phyloP scores from a whole-genome alignment of 495 filamentous ascomycete genomes.

The Penicillium maclennaniae region DNA sequence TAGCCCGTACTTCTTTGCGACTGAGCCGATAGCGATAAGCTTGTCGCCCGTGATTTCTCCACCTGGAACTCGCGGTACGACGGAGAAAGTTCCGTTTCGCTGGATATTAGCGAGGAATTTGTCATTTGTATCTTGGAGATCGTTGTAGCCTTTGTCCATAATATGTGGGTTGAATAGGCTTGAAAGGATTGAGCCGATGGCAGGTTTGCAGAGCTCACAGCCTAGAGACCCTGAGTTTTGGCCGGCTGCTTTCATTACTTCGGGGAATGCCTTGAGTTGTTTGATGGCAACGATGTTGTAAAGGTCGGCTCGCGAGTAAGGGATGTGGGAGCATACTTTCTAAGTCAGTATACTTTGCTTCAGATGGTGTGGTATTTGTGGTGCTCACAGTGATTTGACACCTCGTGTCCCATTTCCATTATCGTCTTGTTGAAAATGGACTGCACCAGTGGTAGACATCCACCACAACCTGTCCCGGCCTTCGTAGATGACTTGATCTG shows the following conservation, averaged over 20 bases:
- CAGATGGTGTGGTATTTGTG: neutral
- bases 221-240: constrained; percentile 72
- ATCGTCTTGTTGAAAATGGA: constrained; percentile 93
- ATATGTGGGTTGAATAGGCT: constrained; percentile 84
- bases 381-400: constrained; percentile 69
- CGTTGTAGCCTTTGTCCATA: constrained; percentile 69
- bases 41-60: constrained; percentile 93
- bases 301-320: constrained; percentile 80
- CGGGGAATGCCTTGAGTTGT: constrained; percentile 66
- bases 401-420: constrained; percentile 83
- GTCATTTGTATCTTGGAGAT: constrained; percentile 93
- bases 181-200: constrained; percentile 79
- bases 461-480: constrained; percentile 90
- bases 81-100: constrained; percentile 88
- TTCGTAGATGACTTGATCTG: constrained; percentile 94
- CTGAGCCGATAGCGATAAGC: constrained; percentile 80
- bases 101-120: constrained; percentile 92
- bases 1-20: constrained; percentile 83
- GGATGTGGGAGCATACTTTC: constrained; percentile 77
- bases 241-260: constrained; percentile 81
- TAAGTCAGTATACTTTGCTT: constrained; percentile 9
- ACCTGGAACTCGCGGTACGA: constrained; percentile 79
- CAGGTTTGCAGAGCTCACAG: constrained; percentile 90
- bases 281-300: constrained; percentile 89
- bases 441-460: constrained; percentile 89